These are phyloP conservation scores for Tephrocybe sp. DNA, from an alignment of 768 basidiomycete genomes.

Conservation along the genomic window DNA sequence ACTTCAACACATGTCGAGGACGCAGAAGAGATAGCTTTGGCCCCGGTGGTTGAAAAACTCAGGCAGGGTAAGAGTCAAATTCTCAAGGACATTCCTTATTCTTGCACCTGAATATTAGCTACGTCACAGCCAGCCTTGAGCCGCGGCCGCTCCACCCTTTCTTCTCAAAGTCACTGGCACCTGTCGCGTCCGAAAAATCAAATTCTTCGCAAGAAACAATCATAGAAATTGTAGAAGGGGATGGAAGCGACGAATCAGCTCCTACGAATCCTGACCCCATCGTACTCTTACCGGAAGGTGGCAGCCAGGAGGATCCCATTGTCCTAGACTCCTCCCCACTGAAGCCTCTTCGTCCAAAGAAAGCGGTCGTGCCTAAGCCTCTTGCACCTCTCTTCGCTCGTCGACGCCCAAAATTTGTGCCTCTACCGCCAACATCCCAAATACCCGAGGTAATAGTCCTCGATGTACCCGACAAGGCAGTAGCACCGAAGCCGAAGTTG, in stretches of 20 bases:
- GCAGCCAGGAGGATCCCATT: slow-evolving; percentile 41
- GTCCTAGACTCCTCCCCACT: slow-evolving; percentile 44
- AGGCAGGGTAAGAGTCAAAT: slow-evolving; percentile 8
- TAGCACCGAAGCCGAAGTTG: slow-evolving; percentile 3
- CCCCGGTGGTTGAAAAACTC: slow-evolving; percentile 8
- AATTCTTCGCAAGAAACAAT: background rate
- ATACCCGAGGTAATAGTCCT: slow-evolving; percentile 4
- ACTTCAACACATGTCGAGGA: background rate
- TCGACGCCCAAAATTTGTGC: slow-evolving; percentile 21
- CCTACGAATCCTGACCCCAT: background rate
- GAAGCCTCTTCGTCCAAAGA: slow-evolving; percentile 17
- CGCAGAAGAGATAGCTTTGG: background rate
- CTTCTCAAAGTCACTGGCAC: slow-evolving; percentile 10
- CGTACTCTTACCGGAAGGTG: slow-evolving; percentile 17
- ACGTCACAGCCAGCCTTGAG: slow-evolving; percentile 14
- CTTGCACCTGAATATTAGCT: background rate
- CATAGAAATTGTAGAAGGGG: slow-evolving; percentile 14
- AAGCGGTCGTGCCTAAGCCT: slow-evolving; percentile 25
- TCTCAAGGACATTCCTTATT: too few species aligned
- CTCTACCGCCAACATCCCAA: background rate
- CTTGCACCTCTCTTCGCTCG: slow-evolving; percentile 48
- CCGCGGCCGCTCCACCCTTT: slow-evolving; percentile 18
- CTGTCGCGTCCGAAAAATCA: background rate
- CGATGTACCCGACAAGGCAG: slow-evolving; percentile 4
- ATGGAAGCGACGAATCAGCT: background rate